Conservation (phyloP, 768 basidiomycete genomes). For the Amanita molliuscula region DNA sequence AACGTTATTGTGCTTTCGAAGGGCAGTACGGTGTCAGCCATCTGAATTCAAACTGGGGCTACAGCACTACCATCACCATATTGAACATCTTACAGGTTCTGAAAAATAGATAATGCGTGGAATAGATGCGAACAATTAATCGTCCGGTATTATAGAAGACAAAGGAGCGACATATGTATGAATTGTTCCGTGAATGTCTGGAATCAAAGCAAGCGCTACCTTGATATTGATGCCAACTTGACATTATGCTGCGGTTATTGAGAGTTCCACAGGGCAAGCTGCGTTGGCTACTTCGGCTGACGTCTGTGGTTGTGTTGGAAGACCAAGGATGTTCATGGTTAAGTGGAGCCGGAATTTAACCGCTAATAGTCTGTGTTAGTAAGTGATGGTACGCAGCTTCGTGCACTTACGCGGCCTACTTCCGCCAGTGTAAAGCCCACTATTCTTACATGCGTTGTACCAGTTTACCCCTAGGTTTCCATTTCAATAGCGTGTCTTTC, state of each 20-base stretch:
- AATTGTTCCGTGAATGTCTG: neutral
- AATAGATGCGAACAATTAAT: neutral
- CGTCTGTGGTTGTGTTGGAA: conserved; percentile 39
- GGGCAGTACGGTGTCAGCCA: neutral
- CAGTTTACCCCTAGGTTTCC: conserved; percentile 49
- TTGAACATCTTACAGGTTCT: conserved; percentile 1
- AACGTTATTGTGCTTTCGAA: neutral
- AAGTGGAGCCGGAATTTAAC: conserved; percentile 59
- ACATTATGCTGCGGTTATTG: conserved; percentile 37
- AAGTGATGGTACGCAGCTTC: conserved; percentile 7
- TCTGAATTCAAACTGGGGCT: neutral
- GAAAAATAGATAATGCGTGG: neutral
- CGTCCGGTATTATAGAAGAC: neutral
- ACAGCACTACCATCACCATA: neutral
- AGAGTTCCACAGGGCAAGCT: conserved; percentile 60
- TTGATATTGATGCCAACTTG: neutral
- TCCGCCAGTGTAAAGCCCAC: conserved; percentile 34
- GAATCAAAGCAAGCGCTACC: neutral
- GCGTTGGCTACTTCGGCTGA: conserved; percentile 52
- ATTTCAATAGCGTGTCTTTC: conserved; percentile 3
- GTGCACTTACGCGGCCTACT: conserved; percentile 46
- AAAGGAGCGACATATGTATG: conserved; percentile 1
- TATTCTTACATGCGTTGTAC: conserved; percentile 71
- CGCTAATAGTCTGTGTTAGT: conserved; percentile 17
- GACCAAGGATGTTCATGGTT: conserved; percentile 60